Evolutionary conservation across 805 yeast genomes (phyloP), one percentile per base, ranked within the genome.

Genomic region (Ogataea chonburiensis): DNA sequence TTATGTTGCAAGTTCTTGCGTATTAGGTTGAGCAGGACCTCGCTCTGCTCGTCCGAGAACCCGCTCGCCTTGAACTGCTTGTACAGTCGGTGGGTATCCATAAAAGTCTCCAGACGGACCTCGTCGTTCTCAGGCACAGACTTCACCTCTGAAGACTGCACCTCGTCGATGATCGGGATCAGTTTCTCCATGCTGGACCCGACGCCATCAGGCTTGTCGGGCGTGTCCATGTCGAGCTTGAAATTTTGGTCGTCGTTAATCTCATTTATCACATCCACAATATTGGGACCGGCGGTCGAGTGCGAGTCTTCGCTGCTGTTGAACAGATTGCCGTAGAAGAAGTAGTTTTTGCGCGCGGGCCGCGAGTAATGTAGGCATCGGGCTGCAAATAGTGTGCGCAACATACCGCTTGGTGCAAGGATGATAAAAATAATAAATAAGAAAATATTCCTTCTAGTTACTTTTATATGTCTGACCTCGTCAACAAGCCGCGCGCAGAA

Each of bases 401-500:
- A 29, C 39, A 35, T 35, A 12, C 3, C 12, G 27, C 7, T 16
- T 15, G 39, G 39, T 35, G 39, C 17, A 35, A 35, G 39, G 39
- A 35, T 29, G 33, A 29, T 16, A 24, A 24, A 24, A n/a, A 28
- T 13, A 28, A 34, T 8, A 10, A 23, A 11, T n/a, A 12, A 7
- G 11, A 17, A 35, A 13, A 35, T 16, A 22, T 19, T 29, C 19
- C 13, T 13, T 12, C 18, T 9, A 17, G 11, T 17, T 23, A 8
- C 23, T 28, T 28, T 22, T 20, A 11, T 20, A 56, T 56, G 61
- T 46, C 59, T 5, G 91, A 83, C 34, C 67, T 83, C 26, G 63
- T 77, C 35, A 83, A 83, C 53, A 77, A 81, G 43, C 88, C 94
- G 17, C 77, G 83, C 47, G 71, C 85, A 5, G 96, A 89, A 53